phyloP scores from a whole-genome alignment of 2,329 filamentous ascomycete genomes.

The Fusarium annulatum region DNA sequence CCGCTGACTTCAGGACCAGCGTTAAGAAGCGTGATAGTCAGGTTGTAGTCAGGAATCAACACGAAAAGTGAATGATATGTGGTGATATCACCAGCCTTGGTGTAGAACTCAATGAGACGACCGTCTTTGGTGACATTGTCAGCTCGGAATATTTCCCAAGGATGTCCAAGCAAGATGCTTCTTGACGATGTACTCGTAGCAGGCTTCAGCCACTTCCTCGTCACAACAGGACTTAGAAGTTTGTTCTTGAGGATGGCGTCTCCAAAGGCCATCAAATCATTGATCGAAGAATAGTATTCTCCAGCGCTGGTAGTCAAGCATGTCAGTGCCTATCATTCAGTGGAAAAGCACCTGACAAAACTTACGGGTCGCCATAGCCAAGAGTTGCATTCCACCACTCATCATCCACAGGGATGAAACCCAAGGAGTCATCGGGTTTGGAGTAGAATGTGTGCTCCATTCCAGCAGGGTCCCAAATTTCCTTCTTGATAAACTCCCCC shows the following conservation, averaged over 20 bases:
- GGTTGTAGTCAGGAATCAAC: conserved; percentile 10
- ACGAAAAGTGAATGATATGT: conserved; percentile 10
- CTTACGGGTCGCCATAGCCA: conserved; percentile 17
- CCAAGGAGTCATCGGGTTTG: conserved; percentile 2
- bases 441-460: conserved; percentile 1
- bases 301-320: too few relatives aligned
- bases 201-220: conserved; percentile 26
- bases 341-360: background rate
- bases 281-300: conserved; percentile 9
- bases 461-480: conserved; percentile 7
- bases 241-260: background rate
- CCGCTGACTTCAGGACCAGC: conserved; percentile 6
- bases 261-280: conserved; percentile 12
- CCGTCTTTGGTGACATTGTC: conserved; percentile 20
- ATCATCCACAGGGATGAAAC: conserved; percentile 1
- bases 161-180: background rate
- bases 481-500: conserved; percentile 9
- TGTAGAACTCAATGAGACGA: conserved; percentile 23
- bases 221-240: background rate
- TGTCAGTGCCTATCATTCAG: too few relatives aligned
- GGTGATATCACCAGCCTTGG: conserved; percentile 10
- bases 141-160: conserved; percentile 21
- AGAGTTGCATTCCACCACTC: conserved; percentile 25
- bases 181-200: background rate
- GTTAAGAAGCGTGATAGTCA: background rate